Evolutionary conservation across 768 basidiomycete genomes (phyloP).

Genomic region (Termitomyces titanicus): DNA sequence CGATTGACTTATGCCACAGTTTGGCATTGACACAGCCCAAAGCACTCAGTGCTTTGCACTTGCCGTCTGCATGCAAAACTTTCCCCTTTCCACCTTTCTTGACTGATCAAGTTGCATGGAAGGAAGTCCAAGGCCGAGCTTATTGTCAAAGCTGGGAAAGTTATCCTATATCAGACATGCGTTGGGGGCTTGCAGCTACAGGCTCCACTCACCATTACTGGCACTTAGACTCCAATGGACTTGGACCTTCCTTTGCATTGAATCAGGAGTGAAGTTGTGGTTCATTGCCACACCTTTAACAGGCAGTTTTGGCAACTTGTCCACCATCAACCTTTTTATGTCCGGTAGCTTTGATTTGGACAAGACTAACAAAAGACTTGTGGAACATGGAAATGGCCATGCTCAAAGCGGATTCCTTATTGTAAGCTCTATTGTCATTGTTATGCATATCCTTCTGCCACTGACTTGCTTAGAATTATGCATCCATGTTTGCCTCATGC

Average conservation of each 20-base stretch:
- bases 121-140: background rate
- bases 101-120: background rate
- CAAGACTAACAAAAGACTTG: background rate
- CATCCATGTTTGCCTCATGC: background rate
- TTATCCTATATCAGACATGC: background rate
- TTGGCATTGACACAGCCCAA: background rate
- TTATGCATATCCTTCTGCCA: background rate
- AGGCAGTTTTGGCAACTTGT: background rate
- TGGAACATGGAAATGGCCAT: background rate
- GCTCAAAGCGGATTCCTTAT: background rate
- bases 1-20: background rate
- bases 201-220: background rate
- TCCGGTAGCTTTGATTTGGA: background rate
- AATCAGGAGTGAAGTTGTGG: conserved; percentile 4
- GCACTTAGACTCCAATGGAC: background rate
- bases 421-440: background rate
- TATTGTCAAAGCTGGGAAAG: background rate
- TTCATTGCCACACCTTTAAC: background rate
- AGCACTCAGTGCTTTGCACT: background rate
- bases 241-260: background rate
- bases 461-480: background rate
- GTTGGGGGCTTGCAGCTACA: conserved; percentile 2
- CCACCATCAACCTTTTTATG: background rate
- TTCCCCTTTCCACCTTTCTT: background rate
- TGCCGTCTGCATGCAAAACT: background rate